Conservation (phyloP, 176 grass and related monocot genomes). For the Oropetium thomaeum region DNA sequence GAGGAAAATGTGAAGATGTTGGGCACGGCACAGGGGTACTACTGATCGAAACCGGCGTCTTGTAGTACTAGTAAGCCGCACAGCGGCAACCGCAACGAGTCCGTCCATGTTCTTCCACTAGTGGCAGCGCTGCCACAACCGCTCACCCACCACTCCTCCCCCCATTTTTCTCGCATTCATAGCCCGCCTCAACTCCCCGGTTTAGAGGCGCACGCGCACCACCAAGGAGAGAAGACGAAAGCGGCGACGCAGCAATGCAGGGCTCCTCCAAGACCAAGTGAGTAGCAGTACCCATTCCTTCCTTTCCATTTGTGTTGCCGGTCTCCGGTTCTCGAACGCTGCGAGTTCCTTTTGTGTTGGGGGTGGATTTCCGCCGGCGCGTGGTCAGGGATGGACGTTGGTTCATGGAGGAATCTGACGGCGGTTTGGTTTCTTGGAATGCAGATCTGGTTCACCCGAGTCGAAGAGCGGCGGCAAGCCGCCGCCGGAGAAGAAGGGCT, state of each 20-base stretch:
- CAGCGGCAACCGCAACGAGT: neutral
- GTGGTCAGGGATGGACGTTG: neutral
- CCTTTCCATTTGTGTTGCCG: neutral
- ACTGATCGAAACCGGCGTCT: slow-evolving; percentile 11
- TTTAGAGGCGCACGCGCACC: neutral
- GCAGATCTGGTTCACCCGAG: slow-evolving; percentile 66
- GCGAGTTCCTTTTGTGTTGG: neutral
- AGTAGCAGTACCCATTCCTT: neutral
- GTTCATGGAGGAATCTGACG: slow-evolving; percentile 10
- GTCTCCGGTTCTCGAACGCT: neutral
- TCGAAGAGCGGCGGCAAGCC: slow-evolving; percentile 47
- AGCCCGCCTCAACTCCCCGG: neutral
- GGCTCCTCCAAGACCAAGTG: slow-evolving; percentile 42
- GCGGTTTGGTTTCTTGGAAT: neutral
- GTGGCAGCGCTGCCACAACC: slow-evolving; percentile 32
- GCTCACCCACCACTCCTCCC: slow-evolving; percentile 31
- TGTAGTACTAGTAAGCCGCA: neutral
- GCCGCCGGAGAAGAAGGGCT: slow-evolving; percentile 43
- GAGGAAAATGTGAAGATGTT: slow-evolving; percentile 27
- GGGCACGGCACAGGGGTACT: too few relatives aligned
- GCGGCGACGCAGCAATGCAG: slow-evolving; percentile 34
- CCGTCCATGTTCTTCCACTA: slow-evolving; percentile 29
- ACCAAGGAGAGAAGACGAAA: neutral
- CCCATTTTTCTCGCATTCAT: slow-evolving; percentile 18
- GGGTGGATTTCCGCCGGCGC: neutral